Percentiles rank a stretch among this genome's conserved stretches.
These are phyloP conservation scores for Capsella rubella DNA, from an alignment of 441 rosid species.

Conservation along the genomic window DNA sequence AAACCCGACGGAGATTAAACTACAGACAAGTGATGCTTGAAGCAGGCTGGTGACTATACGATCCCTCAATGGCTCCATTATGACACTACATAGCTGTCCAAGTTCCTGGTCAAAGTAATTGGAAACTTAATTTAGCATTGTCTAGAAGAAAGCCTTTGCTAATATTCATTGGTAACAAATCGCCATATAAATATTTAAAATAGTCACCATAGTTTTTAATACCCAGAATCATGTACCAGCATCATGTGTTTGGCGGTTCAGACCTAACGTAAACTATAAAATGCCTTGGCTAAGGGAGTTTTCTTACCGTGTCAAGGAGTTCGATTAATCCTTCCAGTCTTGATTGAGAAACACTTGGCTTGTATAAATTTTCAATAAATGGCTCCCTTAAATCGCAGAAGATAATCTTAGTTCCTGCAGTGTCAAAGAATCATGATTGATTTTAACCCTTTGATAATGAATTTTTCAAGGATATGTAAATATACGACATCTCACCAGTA, in stretches of 20 bases:
- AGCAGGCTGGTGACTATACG: slow-evolving; percentile 94
- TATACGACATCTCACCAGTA: slow-evolving; percentile 63
- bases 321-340: slow-evolving; percentile 88
- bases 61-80: slow-evolving; percentile 92
- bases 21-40: slow-evolving; percentile 86
- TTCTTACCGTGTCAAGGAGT: slow-evolving; percentile 79
- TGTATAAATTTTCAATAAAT: slow-evolving; percentile 84
- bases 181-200: background rate
- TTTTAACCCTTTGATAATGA: background rate
- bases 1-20: slow-evolving; percentile 28
- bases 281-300: slow-evolving; percentile 9
- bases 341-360: slow-evolving; percentile 75
- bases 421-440: slow-evolving; percentile 29
- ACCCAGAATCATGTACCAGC: background rate
- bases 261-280: slow-evolving; percentile 13
- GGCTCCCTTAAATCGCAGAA: slow-evolving; percentile 94
- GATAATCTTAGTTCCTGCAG: slow-evolving; percentile 89
- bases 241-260: background rate
- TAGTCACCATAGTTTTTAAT: background rate
- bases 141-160: background rate
- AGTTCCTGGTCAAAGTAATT: slow-evolving; percentile 65
- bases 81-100: slow-evolving; percentile 78
- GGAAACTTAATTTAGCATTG: slow-evolving; percentile 27
- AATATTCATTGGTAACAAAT: background rate
- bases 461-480: background rate